These are phyloP conservation scores for Lactarius hengduanensis DNA, from an alignment of 768 basidiomycete species.

Conservation along the genomic window DNA sequence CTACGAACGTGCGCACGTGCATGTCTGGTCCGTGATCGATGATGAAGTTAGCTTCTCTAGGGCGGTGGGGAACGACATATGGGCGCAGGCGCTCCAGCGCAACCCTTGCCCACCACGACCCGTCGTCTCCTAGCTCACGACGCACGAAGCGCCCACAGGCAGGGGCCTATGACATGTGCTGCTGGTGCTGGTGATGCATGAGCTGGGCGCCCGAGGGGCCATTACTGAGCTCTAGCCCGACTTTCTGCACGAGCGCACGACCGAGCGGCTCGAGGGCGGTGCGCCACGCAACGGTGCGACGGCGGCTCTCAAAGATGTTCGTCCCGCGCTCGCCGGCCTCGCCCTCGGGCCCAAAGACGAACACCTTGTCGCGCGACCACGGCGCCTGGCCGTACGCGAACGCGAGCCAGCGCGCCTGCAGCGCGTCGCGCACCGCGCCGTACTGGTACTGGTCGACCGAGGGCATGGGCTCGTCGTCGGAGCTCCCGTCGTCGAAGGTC, in stretches of 20 bases:
- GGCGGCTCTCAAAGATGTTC: slow-evolving; percentile 62
- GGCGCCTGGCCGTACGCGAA: slow-evolving; percentile 74
- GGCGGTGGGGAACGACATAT: neutral
- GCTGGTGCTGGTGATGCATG: neutral
- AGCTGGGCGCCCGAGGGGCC: slow-evolving; percentile 48
- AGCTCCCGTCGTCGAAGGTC: slow-evolving; percentile 31
- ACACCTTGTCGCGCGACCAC: slow-evolving; percentile 68
- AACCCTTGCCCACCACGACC: neutral
- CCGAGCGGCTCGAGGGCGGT: slow-evolving; percentile 69
- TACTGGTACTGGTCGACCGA: slow-evolving; percentile 69
- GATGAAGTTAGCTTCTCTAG: neutral
- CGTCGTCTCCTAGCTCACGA: neutral
- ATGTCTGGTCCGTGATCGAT: neutral
- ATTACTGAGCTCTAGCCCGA: slow-evolving; percentile 70
- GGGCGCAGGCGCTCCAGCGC: neutral
- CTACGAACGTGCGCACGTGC: neutral
- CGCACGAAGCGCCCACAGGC: neutral
- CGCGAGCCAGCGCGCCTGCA: slow-evolving; percentile 72
- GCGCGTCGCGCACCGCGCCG: slow-evolving; percentile 60
- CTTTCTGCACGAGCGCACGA: slow-evolving; percentile 62
- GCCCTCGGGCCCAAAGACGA: slow-evolving; percentile 80
- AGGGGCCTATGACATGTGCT: neutral
- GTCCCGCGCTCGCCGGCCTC: slow-evolving; percentile 71
- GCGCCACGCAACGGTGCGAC: slow-evolving; percentile 60
- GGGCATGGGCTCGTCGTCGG: slow-evolving; percentile 50